phyloP scores from a whole-genome alignment of 257 asterid species.

The Solanum virginianum region DNA sequence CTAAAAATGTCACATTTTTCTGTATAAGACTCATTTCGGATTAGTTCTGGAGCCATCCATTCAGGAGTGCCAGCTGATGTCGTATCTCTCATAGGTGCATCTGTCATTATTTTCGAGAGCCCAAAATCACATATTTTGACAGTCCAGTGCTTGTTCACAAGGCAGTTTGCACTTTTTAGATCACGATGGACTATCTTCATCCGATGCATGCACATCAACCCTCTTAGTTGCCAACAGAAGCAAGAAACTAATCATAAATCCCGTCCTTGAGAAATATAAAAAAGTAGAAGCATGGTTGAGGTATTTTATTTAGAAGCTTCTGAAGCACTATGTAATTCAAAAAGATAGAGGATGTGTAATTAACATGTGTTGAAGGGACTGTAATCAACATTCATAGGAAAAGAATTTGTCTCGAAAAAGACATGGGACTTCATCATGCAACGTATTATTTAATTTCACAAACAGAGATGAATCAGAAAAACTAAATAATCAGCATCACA shows the following conservation, averaged over 20 bases:
- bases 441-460: neutral
- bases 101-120: conserved; percentile 71
- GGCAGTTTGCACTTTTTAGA: conserved; percentile 87
- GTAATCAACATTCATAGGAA: neutral
- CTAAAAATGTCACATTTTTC: conserved; percentile 97
- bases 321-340: neutral
- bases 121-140: conserved; percentile 97
- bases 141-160: conserved; percentile 88
- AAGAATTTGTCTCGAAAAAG: neutral
- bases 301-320: neutral
- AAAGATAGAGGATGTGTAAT: neutral
- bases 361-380: neutral
- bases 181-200: conserved; percentile 94
- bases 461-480: neutral
- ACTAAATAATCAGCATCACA: neutral
- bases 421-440: neutral
- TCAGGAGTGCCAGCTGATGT: conserved; percentile 99
- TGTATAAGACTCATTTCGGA: conserved; percentile 72
- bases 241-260: neutral
- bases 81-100: conserved; percentile 46
- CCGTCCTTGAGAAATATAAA: conserved; percentile 2
- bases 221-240: conserved; percentile 39
- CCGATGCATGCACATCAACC: conserved; percentile 95
- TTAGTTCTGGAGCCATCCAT: conserved; percentile 99
- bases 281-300: neutral